Evolutionary conservation across 495 filamentous ascomycete genomes (phyloP).

Genomic region (Cryomyces minteri): DNA sequence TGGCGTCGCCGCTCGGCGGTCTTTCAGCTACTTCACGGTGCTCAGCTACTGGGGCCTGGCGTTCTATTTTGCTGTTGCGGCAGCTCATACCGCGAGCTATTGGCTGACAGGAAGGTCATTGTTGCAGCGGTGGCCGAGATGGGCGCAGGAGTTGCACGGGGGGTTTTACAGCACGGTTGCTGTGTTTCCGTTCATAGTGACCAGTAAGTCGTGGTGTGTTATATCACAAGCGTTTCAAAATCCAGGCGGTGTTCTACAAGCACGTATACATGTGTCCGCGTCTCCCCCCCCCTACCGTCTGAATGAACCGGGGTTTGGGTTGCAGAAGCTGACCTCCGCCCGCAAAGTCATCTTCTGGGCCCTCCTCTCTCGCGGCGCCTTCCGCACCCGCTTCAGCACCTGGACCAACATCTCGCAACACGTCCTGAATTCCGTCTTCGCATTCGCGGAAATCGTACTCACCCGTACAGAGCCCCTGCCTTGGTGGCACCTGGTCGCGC

Average conservation of each 20-base stretch:
- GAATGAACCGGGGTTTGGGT: not conserved
- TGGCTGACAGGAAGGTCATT: slow-evolving; percentile 31
- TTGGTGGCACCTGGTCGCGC: slow-evolving; percentile 31
- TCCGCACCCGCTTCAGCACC: slow-evolving; percentile 25
- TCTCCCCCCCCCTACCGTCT: not conserved
- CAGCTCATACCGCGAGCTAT: slow-evolving; percentile 50
- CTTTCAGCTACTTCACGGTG: slow-evolving; percentile 68
- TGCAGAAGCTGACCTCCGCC: not conserved
- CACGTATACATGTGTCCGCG: not conserved
- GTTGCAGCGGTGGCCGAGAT: slow-evolving; percentile 39
- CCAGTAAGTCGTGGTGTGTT: slow-evolving; percentile 17
- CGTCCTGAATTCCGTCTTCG: slow-evolving; percentile 51
- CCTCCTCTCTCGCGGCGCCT: slow-evolving; percentile 31
- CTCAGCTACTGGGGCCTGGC: slow-evolving; percentile 62
- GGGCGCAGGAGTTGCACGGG: slow-evolving; percentile 44
- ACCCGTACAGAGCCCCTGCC: slow-evolving; percentile 38
- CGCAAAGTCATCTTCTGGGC: slow-evolving; percentile 40
- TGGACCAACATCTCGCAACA: slow-evolving; percentile 69
- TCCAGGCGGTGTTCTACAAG: not conserved
- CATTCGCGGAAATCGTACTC: slow-evolving; percentile 51
- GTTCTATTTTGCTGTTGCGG: slow-evolving; percentile 52
- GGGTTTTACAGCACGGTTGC: slow-evolving; percentile 47
- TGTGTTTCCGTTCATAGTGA: slow-evolving; percentile 48
- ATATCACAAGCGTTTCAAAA: not conserved
- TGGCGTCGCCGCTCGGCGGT: slow-evolving; percentile 19